Base-by-base conservation (phyloP, 2,329 filamentous ascomycete species). In the Colletotrichum shisoi region DNA sequence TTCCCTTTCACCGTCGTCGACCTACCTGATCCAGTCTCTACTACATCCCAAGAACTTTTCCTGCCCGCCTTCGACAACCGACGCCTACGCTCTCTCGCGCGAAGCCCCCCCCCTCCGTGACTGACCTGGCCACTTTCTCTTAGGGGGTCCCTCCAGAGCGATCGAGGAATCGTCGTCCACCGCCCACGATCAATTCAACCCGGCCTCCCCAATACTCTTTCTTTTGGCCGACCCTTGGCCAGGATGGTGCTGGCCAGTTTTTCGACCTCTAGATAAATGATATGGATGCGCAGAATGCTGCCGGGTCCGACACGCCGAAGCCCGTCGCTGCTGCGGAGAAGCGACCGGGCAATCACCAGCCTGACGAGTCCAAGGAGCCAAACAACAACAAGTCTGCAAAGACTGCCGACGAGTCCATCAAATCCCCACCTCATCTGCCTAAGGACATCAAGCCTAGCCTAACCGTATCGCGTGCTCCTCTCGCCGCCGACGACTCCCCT, bases 201-300 rank as follows among this genome's bases (percentile, higher is more conserved):
- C 63, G 44, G 52, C 21, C 42, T 31, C 49, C 31, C 39, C 54
- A 46, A 42, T 39, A n/a, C 52, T 68, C 63, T 71, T 70, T 63
- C 71, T 74, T 72, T 74, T 76, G 75, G 73, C 76, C 74, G 71
- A 74, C 71, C 74, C 76, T 77, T 79, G 79, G 79, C 82, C 85
- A 87, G 80, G 80, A 87, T 87, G 85, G 82, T 87, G 83, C 80
- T 83, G 81, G 80, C 79, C 80, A 80, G 81, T 77, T 73, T 77
- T 76, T 74, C 74, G 75, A 79, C 77, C 78, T 78, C 76, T 76
- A 83, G 83, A 83, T 87, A 84, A 85, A 86, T 87, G 85, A 83
- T 82, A 88, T 88, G 85, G 85, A 88, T 87, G 85, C 84, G 85
- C 85, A 87, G 81, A 87, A 87, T 87, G 85, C 84, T 84, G 81